Evolutionary conservation across 2,329 filamentous ascomycete species (phyloP).

Genomic region (Orbilia javanica): DNA sequence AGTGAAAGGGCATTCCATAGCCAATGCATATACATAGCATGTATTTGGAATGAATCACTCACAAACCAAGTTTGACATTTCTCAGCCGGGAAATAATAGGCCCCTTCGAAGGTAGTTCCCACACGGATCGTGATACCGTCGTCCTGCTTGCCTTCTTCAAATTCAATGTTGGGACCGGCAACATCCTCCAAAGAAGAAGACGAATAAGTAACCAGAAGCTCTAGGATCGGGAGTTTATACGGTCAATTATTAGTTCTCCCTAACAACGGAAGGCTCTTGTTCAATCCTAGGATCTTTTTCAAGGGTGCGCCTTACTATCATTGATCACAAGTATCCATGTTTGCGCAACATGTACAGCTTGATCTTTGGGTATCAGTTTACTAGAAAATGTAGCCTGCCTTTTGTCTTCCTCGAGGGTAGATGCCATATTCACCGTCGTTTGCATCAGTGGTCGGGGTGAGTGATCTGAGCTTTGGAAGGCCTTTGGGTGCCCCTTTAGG

Average conservation of each 20-base stretch:
- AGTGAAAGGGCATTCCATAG: background rate
- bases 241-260: background rate
- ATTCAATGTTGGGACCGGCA: constrained; percentile 30
- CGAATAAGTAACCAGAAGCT: constrained; percentile 32
- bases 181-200: constrained; percentile 19
- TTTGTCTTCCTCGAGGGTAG: constrained; percentile 27
- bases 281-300: background rate
- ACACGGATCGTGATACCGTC: constrained; percentile 20
- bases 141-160: constrained; percentile 25
- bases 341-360: constrained; percentile 28
- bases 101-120: background rate
- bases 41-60: background rate
- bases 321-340: constrained; percentile 43
- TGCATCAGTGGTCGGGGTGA: constrained; percentile 30
- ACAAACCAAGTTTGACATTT: constrained; percentile 55
- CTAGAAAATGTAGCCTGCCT: constrained; percentile 27
- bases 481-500: constrained; percentile 10
- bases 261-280: background rate
- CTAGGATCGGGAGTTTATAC: background rate
- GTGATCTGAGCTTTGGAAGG: constrained; percentile 21
- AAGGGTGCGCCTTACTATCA: constrained; percentile 14
- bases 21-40: background rate
- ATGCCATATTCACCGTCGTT: constrained; percentile 20
- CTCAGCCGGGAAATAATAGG: constrained; percentile 30
- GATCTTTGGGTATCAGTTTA: constrained; percentile 25